phyloP scores from a whole-genome alignment of 352 stramenopile species.

The Globisporangium carolinianum region DNA sequence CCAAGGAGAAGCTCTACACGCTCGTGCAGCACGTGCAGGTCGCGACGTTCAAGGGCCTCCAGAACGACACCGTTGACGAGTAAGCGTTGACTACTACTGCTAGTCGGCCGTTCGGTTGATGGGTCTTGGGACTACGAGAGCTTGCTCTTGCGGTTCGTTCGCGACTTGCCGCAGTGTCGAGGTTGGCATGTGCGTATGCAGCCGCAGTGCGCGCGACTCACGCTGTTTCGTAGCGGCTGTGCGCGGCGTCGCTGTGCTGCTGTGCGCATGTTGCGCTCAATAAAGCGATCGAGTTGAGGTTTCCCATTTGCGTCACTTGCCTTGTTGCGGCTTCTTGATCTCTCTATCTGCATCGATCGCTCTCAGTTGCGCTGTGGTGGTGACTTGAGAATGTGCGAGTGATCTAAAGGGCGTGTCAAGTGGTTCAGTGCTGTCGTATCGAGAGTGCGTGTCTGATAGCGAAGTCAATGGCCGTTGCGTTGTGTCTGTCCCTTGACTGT shows the following conservation, averaged over 20 bases:
- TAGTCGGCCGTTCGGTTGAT: background rate
- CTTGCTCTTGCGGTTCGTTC: too few relatives aligned
- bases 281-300: constrained; percentile 17
- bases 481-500: too few relatives aligned
- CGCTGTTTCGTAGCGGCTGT: background rate
- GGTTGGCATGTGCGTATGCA: background rate
- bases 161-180: too few relatives aligned
- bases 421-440: too few relatives aligned
- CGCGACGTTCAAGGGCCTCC: constrained; percentile 93
- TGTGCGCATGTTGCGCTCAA: background rate
- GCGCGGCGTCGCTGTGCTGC: background rate
- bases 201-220: background rate
- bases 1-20: constrained; percentile 99
- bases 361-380: background rate
- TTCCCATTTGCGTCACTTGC: constrained; percentile 6
- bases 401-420: too few relatives aligned
- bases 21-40: constrained; percentile 97
- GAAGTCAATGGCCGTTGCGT: too few relatives aligned
- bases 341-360: background rate
- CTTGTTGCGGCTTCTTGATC: background rate
- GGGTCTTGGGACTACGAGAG: too few relatives aligned
- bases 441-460: too few relatives aligned
- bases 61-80: constrained; percentile 94
- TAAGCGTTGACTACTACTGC: constrained; percentile 28
- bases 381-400: background rate